Conservation (phyloP, 129 eudicot genomes). For the Solidago caesia region DNA sequence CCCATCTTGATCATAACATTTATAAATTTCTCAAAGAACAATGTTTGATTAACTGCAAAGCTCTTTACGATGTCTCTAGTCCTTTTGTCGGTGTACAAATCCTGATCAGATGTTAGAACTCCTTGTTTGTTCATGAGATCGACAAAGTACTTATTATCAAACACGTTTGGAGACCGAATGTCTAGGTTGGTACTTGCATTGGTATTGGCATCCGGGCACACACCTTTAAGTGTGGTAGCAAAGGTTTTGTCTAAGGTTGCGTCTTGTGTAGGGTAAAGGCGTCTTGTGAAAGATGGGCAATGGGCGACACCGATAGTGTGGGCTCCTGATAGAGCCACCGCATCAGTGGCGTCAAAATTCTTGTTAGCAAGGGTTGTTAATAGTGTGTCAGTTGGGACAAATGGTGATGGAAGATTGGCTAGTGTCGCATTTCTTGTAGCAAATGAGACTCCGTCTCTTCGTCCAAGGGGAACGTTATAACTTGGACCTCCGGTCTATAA, state of each 20-base stretch:
- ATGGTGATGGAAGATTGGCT: conserved; percentile 58
- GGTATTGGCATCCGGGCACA: conserved; percentile 38
- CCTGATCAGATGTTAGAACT: conserved; percentile 61
- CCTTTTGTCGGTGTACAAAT: conserved; percentile 50
- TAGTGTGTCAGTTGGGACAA: conserved; percentile 41
- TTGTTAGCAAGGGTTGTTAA: conserved; percentile 38
- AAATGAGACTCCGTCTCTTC: conserved; percentile 49
- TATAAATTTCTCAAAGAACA: conserved; percentile 70
- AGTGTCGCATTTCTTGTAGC: conserved; percentile 54
- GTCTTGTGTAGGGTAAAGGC: conserved; percentile 67
- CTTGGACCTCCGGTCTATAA: conserved; percentile 60
- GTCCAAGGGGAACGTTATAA: conserved; percentile 55
- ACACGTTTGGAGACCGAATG: conserved; percentile 52
- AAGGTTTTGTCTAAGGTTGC: conserved; percentile 51
- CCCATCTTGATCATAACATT: conserved; percentile 70
- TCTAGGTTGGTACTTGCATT: conserved; percentile 48
- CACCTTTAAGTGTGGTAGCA: conserved; percentile 44
- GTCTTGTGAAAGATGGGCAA: conserved; percentile 47
- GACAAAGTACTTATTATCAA: conserved; percentile 70
- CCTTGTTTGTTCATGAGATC: conserved; percentile 70
- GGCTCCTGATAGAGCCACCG: conserved; percentile 69
- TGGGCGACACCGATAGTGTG: conserved; percentile 68
- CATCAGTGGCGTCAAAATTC: conserved; percentile 50
- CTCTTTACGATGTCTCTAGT: conserved; percentile 49
- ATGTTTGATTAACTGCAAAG: conserved; percentile 61